A percentile compares a stretch with the other conserved stretches of the same genome.
Conservation (phyloP, 2,329 filamentous ascomycete genomes). For the Hymenoscyphus occultus region DNA sequence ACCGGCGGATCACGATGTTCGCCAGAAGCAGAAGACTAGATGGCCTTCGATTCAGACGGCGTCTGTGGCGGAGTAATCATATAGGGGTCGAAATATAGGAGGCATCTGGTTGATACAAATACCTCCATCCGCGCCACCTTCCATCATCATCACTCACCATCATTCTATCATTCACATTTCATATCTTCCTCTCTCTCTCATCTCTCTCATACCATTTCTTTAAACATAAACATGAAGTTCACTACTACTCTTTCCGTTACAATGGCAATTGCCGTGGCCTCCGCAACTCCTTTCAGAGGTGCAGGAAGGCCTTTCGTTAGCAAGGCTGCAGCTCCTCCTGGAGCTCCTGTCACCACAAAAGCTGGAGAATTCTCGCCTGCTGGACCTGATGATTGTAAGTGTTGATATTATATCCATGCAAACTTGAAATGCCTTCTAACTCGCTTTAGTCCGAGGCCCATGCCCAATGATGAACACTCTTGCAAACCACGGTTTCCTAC, state of each 20-base stretch:
- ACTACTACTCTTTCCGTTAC: neutral
- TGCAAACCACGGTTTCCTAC: conserved; percentile 44
- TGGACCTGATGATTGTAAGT: neutral
- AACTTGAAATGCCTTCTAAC: neutral
- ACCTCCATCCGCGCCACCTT: conserved; percentile 1
- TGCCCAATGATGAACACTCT: conserved; percentile 46
- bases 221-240: neutral
- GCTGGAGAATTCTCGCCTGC: neutral
- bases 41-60: neutral
- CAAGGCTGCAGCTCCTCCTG: too few species aligned
- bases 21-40: neutral
- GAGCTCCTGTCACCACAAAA: neutral
- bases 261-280: neutral
- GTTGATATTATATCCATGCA: neutral
- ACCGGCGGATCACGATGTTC: neutral
- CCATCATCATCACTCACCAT: neutral
- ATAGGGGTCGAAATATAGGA: neutral
- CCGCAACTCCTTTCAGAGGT: neutral
- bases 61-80: neutral
- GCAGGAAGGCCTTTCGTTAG: too few species aligned
- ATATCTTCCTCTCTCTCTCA: too few species aligned
- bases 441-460: conserved; percentile 31
- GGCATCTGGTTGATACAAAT: neutral
- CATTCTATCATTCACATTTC: too few species aligned
- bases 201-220: too few species aligned